Conservation (phyloP, 176 grass and related monocot species). For the Carex parvula region DNA sequence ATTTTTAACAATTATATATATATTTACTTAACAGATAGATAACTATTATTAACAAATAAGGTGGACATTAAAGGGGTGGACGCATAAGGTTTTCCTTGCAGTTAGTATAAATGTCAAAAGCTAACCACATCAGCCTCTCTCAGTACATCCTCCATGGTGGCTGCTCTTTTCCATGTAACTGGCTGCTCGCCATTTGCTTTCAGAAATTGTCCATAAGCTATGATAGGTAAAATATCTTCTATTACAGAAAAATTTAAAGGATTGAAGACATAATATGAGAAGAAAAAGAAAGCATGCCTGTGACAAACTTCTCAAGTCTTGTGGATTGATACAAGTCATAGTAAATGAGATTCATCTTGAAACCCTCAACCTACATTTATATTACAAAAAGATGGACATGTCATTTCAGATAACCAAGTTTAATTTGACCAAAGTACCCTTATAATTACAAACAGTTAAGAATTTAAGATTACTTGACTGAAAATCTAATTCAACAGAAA, state of each 20-base stretch:
- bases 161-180: slow-evolving; percentile 92
- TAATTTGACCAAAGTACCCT: neutral
- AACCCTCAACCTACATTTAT: slow-evolving; percentile 67
- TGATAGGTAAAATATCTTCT: neutral
- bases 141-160: slow-evolving; percentile 92
- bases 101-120: neutral
- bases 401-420: neutral
- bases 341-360: slow-evolving; percentile 99
- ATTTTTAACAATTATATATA: too few relatives aligned
- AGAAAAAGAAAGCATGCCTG: slow-evolving; percentile 41
- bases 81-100: neutral
- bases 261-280: neutral
- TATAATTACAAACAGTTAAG: slow-evolving; percentile 1
- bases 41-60: too few relatives aligned
- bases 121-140: slow-evolving; percentile 87
- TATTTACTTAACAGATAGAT: neutral
- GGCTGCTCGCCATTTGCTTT: slow-evolving; percentile 84
- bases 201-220: slow-evolving; percentile 84
- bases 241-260: neutral
- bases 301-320: slow-evolving; percentile 90
- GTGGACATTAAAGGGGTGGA: too few relatives aligned
- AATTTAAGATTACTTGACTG: neutral
- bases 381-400: neutral
- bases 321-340: slow-evolving; percentile 92
- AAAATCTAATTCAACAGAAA: slow-evolving; percentile 15